These are phyloP conservation scores for Xylaria castorea DNA, from an alignment of 495 filamentous ascomycete species.

Conservation along the genomic window DNA sequence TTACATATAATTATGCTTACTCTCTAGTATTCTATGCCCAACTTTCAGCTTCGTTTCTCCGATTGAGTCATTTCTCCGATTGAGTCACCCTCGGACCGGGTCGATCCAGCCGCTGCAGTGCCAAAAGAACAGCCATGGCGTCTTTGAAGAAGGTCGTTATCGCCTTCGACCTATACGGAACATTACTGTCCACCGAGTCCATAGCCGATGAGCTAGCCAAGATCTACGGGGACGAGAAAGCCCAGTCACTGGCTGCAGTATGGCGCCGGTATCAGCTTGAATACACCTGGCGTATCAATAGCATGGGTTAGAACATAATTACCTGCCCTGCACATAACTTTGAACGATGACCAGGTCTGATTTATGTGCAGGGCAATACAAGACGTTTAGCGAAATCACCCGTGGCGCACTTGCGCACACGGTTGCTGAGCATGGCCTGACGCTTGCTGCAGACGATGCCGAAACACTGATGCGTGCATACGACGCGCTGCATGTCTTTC, in stretches of 20 bases:
- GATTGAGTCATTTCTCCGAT: slow-evolving; percentile 17
- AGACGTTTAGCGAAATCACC: slow-evolving; percentile 71
- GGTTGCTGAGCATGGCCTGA: slow-evolving; percentile 58
- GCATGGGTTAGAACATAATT: slow-evolving; percentile 65
- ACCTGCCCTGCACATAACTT: slow-evolving; percentile 6
- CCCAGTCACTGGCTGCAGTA: slow-evolving; percentile 59
- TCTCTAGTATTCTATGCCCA: not conserved
- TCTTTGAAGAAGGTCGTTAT: slow-evolving; percentile 43
- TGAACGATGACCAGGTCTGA: slow-evolving; percentile 21
- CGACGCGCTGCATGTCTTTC: slow-evolving; percentile 70
- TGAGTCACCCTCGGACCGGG: slow-evolving; percentile 10
- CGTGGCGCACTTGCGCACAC: slow-evolving; percentile 68
- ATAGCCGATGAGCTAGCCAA: slow-evolving; percentile 62
- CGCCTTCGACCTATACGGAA: slow-evolving; percentile 81
- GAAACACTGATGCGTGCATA: slow-evolving; percentile 68
- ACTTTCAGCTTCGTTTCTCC: not conserved
- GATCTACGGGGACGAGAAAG: slow-evolving; percentile 61
- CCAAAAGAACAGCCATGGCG: slow-evolving; percentile 26
- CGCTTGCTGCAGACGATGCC: slow-evolving; percentile 50
- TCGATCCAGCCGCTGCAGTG: not conserved
- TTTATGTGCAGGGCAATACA: slow-evolving; percentile 59
- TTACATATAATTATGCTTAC: not conserved
- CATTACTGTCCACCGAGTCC: slow-evolving; percentile 72
- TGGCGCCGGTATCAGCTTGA: slow-evolving; percentile 70
- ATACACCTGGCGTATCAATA: slow-evolving; percentile 83